Conservation (phyloP, 768 basidiomycete species). For the Pleurotus tuber-regium region DNA sequence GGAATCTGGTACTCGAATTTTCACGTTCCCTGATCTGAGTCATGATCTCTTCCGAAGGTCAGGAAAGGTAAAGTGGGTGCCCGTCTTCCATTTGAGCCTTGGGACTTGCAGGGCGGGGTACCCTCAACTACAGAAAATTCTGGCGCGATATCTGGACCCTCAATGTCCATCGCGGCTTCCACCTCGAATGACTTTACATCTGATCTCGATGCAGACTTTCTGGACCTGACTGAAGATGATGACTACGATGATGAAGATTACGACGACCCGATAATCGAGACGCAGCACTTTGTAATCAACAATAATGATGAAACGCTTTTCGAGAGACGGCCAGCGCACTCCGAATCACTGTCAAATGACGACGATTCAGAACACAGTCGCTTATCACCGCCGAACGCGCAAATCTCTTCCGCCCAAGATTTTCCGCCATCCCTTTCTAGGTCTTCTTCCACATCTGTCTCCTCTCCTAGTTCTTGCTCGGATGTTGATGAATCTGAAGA, state of each 20-base stretch:
- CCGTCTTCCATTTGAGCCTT: constrained; percentile 50
- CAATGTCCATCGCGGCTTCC: constrained; percentile 1
- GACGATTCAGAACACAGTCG: background rate
- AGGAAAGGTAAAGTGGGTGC: constrained; percentile 54
- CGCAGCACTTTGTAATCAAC: background rate
- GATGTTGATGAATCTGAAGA: background rate
- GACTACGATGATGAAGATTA: constrained; percentile 12
- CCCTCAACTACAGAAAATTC: constrained; percentile 15
- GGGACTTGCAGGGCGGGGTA: constrained; percentile 41
- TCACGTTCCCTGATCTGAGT: constrained; percentile 8
- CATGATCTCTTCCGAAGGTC: constrained; percentile 32
- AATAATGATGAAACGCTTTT: background rate
- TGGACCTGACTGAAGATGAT: constrained; percentile 19
- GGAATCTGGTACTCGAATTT: constrained; percentile 18
- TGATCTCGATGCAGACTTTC: constrained; percentile 17
- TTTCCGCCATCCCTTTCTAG: constrained; percentile 4
- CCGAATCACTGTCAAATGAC: too few species aligned
- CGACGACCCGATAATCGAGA: constrained; percentile 1
- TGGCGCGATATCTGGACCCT: constrained; percentile 10
- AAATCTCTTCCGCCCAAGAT: background rate
- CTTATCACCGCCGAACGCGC: background rate
- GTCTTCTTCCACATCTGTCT: constrained; percentile 7
- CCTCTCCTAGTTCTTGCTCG: constrained; percentile 8
- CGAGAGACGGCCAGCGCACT: background rate
- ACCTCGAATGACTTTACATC: constrained; percentile 15